phyloP scores from a whole-genome alignment of 495 filamentous ascomycete genomes.

The Aspergillus cavernicola region DNA sequence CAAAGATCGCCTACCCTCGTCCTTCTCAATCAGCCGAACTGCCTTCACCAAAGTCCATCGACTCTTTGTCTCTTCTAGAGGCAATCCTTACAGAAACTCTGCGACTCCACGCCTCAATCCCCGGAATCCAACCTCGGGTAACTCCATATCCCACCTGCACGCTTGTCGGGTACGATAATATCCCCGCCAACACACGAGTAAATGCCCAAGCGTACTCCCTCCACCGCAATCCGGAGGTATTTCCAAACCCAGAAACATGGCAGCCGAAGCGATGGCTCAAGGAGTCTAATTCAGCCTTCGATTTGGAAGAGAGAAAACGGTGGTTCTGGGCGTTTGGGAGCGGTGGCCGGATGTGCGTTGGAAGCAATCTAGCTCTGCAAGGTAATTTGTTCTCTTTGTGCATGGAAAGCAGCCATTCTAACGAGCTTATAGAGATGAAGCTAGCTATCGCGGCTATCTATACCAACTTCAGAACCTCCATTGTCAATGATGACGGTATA shows the following conservation, averaged over 20 bases:
- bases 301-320: conserved; percentile 54
- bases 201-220: conserved; percentile 68
- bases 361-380: conserved; percentile 75
- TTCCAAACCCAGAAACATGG: conserved; percentile 59
- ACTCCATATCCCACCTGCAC: conserved; percentile 53
- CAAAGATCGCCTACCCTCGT: conserved; percentile 28
- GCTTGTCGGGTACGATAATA: conserved; percentile 48
- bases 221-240: conserved; percentile 61
- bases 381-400: conserved; percentile 37
- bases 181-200: conserved; percentile 65
- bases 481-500: conserved; percentile 54
- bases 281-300: conserved; percentile 23
- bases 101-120: conserved; percentile 69
- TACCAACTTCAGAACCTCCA: conserved; percentile 59
- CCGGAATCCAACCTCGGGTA: conserved; percentile 70
- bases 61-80: conserved; percentile 68
- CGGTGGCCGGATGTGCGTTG: conserved; percentile 81
- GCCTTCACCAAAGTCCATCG: conserved; percentile 61
- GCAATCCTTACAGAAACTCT: conserved; percentile 74
- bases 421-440: conserved; percentile 41
- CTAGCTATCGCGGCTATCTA: conserved; percentile 55
- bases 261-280: conserved; percentile 60
- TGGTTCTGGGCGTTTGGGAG: conserved; percentile 87
- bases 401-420: not conserved
- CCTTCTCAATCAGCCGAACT: conserved; percentile 20